Base-by-base conservation (phyloP, 2,329 filamentous ascomycete genomes). In the Colletotrichum sp. region DNA sequence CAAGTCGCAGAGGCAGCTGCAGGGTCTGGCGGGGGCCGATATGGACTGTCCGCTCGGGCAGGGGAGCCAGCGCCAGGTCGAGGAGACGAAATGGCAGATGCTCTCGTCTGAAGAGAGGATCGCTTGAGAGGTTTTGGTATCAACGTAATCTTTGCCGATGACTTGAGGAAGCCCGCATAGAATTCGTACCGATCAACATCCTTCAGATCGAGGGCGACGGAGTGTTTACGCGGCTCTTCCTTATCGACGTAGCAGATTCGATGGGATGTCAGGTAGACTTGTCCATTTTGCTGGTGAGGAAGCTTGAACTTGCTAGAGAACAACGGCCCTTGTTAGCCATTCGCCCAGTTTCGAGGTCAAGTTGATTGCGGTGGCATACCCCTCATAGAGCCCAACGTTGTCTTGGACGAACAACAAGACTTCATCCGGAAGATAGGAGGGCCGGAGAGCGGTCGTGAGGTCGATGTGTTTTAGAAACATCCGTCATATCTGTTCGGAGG, bases 391-490 rank as follows among this genome's bases (percentile, higher is more conserved):
- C 79, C 97, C 97, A 81, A 99, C 96, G 84, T 95, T 96, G 89
- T 98, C 96, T 88, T 98, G 96, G 74, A 99, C 96, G 87, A 98
- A 98, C 76, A 99, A 91, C 70, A 98, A 89, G 80, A 95, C 94
- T 90, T 99, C 97, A 89, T 98, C 97, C 82, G 95, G 94, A 79
- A 98, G 91, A 84, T 98, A 94, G 77, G 94, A 94, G 81, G 97
- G 97, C 89, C 97, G 94, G 83, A 98, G 91, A 83, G 97, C 97
- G 87, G 96, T 98, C 74, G 97, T 99, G 82, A 99, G 92, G 87
- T 99, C 96, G 85, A 98, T 91, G 81, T 94, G 93, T 90, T 97
- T 96, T 90, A 98, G 90, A 91, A 98, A 98, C 96, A 98, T 98
- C 90, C 94, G 95, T 94, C 88, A 91, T 89, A 84, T 86, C 87